A percentile compares a stretch with the other conserved stretches of the same genome.
These are phyloP conservation scores for Anthostomella pinea DNA, from an alignment of 2,329 filamentous ascomycete genomes.

Conservation along the genomic window DNA sequence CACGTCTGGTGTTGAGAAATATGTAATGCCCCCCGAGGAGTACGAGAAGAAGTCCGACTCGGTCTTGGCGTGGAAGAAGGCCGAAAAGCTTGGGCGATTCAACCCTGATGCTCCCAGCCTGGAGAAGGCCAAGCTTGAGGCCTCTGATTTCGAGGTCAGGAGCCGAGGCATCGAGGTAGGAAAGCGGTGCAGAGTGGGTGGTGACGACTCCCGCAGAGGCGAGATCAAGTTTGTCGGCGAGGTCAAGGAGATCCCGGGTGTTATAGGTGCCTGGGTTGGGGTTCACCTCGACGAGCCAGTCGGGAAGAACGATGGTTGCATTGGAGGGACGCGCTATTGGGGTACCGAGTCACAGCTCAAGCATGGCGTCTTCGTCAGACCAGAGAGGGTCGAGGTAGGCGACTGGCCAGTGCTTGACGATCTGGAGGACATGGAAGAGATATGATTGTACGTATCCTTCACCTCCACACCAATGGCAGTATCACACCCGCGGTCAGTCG, in stretches of 20 bases:
- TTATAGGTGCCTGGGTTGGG: constrained; percentile 67
- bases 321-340: constrained; percentile 69
- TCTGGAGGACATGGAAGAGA: constrained; percentile 75
- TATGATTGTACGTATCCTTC: constrained; percentile 41
- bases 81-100: constrained; percentile 94
- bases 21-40: constrained; percentile 78
- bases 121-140: constrained; percentile 68
- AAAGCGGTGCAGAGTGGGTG: constrained; percentile 62
- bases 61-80: constrained; percentile 92
- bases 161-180: constrained; percentile 64
- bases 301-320: constrained; percentile 78
- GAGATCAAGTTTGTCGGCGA: constrained; percentile 69
- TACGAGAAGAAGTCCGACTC: constrained; percentile 86
- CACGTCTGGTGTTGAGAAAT: constrained; percentile 80
- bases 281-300: constrained; percentile 75
- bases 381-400: constrained; percentile 74
- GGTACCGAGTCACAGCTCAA: constrained; percentile 61
- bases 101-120: constrained; percentile 77
- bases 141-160: constrained; percentile 66
- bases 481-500: no score
- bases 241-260: constrained; percentile 69
- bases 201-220: constrained; percentile 67
- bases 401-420: constrained; percentile 70
- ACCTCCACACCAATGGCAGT: constrained; percentile 1
- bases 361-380: constrained; percentile 74